Evolutionary conservation across 768 basidiomycete genomes (phyloP).

Genomic region (Tulasnella sp.): DNA sequence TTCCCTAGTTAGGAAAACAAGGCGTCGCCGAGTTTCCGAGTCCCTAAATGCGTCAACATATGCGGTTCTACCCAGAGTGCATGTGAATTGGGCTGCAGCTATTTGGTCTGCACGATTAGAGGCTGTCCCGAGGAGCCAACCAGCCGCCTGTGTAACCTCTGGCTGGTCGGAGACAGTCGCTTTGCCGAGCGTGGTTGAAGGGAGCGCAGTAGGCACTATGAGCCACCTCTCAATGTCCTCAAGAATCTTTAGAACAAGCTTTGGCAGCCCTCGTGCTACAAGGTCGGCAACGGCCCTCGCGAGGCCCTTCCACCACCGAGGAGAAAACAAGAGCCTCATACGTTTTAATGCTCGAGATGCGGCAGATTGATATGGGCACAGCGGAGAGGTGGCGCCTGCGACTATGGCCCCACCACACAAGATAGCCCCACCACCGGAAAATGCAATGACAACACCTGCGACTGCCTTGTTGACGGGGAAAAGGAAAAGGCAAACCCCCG

Average conservation of each 20-base stretch:
- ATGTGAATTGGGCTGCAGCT: neutral
- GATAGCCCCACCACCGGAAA: neutral
- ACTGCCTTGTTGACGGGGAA: neutral
- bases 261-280: no score
- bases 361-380: neutral
- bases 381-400: neutral
- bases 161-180: neutral
- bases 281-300: no score
- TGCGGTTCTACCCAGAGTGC: neutral
- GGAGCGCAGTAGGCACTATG: no score
- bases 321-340: no score
- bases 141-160: neutral
- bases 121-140: neutral
- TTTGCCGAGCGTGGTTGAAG: no score
- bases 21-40: neutral
- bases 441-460: neutral
- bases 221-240: no score
- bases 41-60: neutral
- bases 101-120: neutral
- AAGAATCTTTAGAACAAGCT: no score
- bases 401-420: neutral
- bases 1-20: neutral
- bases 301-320: no score
- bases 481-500: neutral
- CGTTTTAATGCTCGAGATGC: neutral